Evolutionary conservation across 1,284 basidiomycete genomes (phyloP).

Genomic region (Neotropicomus parvogracilis): DNA sequence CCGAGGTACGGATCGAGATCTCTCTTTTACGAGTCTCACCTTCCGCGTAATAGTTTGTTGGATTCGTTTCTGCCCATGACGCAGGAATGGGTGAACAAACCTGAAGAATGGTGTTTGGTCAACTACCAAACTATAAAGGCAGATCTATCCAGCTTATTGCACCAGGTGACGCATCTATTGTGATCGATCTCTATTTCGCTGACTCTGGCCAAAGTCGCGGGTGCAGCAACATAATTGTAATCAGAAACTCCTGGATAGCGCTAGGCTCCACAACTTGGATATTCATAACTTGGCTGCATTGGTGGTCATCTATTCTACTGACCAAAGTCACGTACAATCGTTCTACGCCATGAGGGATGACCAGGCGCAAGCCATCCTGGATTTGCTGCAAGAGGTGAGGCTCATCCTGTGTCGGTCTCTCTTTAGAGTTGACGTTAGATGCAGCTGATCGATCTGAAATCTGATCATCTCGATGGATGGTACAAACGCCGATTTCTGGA

Average conservation of each 20-base stretch:
- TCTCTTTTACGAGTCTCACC: not conserved
- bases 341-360: constrained; percentile 23
- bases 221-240: constrained; percentile 23
- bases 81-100: constrained; percentile 19
- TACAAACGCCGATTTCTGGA: constrained; percentile 31
- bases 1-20: constrained; percentile 10
- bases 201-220: constrained; percentile 15
- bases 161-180: constrained; percentile 11
- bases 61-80: constrained; percentile 16
- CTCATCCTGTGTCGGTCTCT: not conserved
- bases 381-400: constrained; percentile 28
- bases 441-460: constrained; percentile 28
- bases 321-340: constrained; percentile 14
- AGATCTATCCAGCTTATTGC: constrained; percentile 14
- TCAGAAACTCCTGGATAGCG: constrained; percentile 6
- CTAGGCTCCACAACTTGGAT: constrained; percentile 21
- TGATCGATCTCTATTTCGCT: not conserved
- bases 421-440: not conserved
- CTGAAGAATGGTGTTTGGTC: constrained; percentile 28
- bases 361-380: constrained; percentile 26
- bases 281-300: constrained; percentile 28
- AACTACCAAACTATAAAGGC: constrained; percentile 25
- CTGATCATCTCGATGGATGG: constrained; percentile 23
- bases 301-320: constrained; percentile 19
- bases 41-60: constrained; percentile 16